A percentile compares a stretch with the other conserved stretches of the same genome.
These are phyloP conservation scores for Lichtheimia ornata DNA, from an alignment of 371 early-diverging fungal genomes.

Conservation along the genomic window DNA sequence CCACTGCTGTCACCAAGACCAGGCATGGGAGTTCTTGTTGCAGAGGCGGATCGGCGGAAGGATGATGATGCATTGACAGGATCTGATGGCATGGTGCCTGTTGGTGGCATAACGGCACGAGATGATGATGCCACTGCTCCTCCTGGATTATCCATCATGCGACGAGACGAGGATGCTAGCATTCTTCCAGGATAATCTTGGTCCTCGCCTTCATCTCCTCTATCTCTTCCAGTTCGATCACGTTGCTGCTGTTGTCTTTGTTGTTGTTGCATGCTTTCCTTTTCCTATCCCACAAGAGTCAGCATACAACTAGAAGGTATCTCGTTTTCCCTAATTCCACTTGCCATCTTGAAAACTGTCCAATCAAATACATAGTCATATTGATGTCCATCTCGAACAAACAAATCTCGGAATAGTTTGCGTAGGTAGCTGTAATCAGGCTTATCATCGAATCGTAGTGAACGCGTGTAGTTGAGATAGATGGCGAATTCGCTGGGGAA, in stretches of 20 bases:
- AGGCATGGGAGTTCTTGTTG: conserved; percentile 10
- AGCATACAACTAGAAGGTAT: no score
- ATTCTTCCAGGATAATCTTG: conserved; percentile 8
- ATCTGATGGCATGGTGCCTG: conserved; percentile 13
- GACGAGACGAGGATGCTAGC: conserved; percentile 2
- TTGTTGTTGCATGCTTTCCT: conserved; percentile 19
- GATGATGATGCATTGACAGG: conserved; percentile 16
- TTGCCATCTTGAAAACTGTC: conserved; percentile 62
- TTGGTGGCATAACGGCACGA: conserved; percentile 13
- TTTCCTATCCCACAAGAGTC: conserved; percentile 8
- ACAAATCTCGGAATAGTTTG: conserved; percentile 93
- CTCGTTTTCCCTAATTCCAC: conserved; percentile 1
- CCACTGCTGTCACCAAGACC: conserved; percentile 13
- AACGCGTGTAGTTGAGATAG: conserved; percentile 96
- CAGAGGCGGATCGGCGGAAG: conserved; percentile 24
- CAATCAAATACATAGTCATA: conserved; percentile 99
- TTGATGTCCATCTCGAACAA: conserved; percentile 91
- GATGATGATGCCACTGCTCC: conserved; percentile 18
- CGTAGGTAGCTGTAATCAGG: conserved; percentile 99
- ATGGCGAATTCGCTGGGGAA: conserved; percentile 96
- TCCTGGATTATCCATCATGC: background rate
- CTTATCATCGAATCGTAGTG: conserved; percentile 97
- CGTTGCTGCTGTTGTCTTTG: conserved; percentile 8
- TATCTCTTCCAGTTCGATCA: conserved; percentile 5
- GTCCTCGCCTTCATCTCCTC: conserved; percentile 8